A percentile compares a stretch with the other conserved stretches of the same genome.
Conservation (phyloP, 2,329 filamentous ascomycete species). For the Nothomitra cinnamomea region DNA sequence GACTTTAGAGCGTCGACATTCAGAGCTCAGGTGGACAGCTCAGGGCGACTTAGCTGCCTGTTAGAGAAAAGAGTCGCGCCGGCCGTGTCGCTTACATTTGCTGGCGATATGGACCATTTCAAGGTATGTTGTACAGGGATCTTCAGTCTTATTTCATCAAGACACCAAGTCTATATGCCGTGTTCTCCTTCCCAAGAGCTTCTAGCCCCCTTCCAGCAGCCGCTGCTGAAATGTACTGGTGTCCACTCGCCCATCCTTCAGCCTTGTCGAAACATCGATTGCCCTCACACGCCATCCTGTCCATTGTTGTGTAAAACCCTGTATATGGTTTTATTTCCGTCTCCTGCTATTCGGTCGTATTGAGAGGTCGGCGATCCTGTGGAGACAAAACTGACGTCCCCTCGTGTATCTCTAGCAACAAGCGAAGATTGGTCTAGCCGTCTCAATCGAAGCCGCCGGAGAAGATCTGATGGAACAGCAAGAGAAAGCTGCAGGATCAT, state of each 20-base stretch:
- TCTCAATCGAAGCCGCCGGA: constrained; percentile 72
- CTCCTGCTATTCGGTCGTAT: neutral
- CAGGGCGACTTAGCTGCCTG: constrained; percentile 81
- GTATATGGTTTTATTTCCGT: too few species aligned
- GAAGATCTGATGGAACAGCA: constrained; percentile 82
- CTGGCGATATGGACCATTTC: constrained; percentile 88
- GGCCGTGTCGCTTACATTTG: constrained; percentile 84
- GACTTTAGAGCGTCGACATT: constrained; percentile 93
- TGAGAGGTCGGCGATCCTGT: too few species aligned
- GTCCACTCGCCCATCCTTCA: neutral
- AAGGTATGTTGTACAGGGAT: constrained; percentile 47
- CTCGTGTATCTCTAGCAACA: constrained; percentile 48
- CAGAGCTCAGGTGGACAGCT: constrained; percentile 87
- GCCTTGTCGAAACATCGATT: neutral
- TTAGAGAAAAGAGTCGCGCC: constrained; percentile 92
- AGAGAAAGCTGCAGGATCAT: constrained; percentile 25
- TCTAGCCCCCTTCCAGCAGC: neutral
- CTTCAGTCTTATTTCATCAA: neutral
- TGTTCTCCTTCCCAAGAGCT: neutral
- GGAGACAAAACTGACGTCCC: constrained; percentile 13
- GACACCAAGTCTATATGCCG: too few species aligned
- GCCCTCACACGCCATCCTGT: too few species aligned
- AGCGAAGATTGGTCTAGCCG: constrained; percentile 85
- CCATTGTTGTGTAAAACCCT: too few species aligned
- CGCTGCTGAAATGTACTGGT: neutral